Conservation (phyloP, 2,329 filamentous ascomycete species). For the Neofusicoccum parvum region DNA sequence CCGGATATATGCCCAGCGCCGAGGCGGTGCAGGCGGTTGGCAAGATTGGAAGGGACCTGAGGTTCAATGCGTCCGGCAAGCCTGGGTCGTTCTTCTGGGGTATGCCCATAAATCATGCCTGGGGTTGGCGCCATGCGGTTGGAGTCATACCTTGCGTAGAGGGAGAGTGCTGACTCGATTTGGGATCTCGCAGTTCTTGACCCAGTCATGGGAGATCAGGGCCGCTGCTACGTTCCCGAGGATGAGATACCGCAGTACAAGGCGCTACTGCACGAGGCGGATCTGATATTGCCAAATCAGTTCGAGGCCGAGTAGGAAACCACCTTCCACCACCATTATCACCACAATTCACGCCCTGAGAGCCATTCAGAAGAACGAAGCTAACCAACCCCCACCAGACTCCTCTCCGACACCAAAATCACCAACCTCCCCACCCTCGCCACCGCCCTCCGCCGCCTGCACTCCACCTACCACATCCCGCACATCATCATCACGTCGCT, state of each 20-base stretch:
- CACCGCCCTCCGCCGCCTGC: conserved; percentile 74
- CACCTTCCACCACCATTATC: too few relatives aligned
- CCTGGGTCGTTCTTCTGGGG: conserved; percentile 89
- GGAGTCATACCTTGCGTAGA: background rate
- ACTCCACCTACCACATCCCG: conserved; percentile 74
- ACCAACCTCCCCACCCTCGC: conserved; percentile 72
- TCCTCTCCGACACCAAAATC: conserved; percentile 84
- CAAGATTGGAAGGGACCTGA: conserved; percentile 78
- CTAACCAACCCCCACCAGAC: conserved; percentile 50
- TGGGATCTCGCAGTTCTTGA: conserved; percentile 69
- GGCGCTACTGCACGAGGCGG: conserved; percentile 74
- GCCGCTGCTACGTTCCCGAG: conserved; percentile 84
- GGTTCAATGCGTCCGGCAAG: conserved; percentile 61
- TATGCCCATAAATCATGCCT: conserved; percentile 34
- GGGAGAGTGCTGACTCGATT: background rate
- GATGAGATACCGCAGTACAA: conserved; percentile 93
- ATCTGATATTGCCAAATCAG: conserved; percentile 93
- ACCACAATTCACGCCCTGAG: background rate
- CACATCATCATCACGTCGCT: conserved; percentile 94
- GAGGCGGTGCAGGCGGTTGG: conserved; percentile 83
- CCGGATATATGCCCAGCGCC: conserved; percentile 90
- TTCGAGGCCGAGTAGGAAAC: conserved; percentile 88
- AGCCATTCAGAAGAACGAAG: too few relatives aligned
- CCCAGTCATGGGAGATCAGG: conserved; percentile 98
- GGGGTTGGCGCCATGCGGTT: background rate